A percentile compares a stretch with the other conserved stretches of the same genome.
These are phyloP conservation scores for Galeopsis tetrahit DNA, from an alignment of 257 asterid genomes.

Conservation along the genomic window DNA sequence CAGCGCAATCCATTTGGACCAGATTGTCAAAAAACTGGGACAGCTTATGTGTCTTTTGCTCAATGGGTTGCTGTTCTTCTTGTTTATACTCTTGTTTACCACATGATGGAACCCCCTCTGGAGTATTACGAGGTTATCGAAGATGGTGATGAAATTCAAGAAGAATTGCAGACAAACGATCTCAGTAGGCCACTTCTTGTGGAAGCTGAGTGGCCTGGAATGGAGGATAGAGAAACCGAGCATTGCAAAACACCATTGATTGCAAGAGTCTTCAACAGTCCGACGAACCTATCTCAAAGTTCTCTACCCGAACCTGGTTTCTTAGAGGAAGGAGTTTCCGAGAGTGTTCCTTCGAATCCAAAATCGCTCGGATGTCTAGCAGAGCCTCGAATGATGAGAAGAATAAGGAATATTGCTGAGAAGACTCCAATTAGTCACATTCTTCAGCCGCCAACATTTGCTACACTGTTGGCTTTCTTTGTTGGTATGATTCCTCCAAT, in stretches of 20 bases:
- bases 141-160: slow-evolving; percentile 63
- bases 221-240: slow-evolving; percentile 85
- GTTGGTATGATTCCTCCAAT: slow-evolving; percentile 81
- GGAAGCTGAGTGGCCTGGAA: slow-evolving; percentile 99
- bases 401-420: slow-evolving; percentile 74
- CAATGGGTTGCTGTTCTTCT: slow-evolving; percentile 96
- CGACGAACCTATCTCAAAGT: slow-evolving; percentile 46
- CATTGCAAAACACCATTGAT: slow-evolving; percentile 83
- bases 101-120: slow-evolving; percentile 98
- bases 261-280: slow-evolving; percentile 58
- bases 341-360: slow-evolving; percentile 49
- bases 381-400: slow-evolving; percentile 78
- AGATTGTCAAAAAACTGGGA: slow-evolving; percentile 57
- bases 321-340: slow-evolving; percentile 48
- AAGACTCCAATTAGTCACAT: slow-evolving; percentile 75
- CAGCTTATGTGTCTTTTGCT: slow-evolving; percentile 87
- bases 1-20: slow-evolving; percentile 72
- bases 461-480: slow-evolving; percentile 75
- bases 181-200: slow-evolving; percentile 88
- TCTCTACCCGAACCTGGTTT: slow-evolving; percentile 54
- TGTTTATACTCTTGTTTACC: slow-evolving; percentile 91
- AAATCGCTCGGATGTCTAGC: slow-evolving; percentile 75
- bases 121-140: slow-evolving; percentile 61
- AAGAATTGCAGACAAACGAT: slow-evolving; percentile 49
- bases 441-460: slow-evolving; percentile 88